Base-by-base conservation (phyloP, 2,329 filamentous ascomycete genomes). In the Ophiostoma sp. region DNA sequence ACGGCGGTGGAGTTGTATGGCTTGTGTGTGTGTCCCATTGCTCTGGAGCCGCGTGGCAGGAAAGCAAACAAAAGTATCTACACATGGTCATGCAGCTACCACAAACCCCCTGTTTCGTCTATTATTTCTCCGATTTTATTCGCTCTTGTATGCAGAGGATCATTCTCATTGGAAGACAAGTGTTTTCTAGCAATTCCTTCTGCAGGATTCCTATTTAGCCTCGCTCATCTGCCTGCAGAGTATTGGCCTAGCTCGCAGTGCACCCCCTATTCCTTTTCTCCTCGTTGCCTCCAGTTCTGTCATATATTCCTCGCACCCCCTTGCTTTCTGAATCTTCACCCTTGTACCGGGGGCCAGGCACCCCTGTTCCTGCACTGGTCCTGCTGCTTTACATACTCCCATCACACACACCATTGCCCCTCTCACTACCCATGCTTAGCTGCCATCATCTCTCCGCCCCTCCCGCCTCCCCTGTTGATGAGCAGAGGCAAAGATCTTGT, bases 361-460 rank as follows among this genome's bases (percentile, higher is more conserved):
- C 31, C 68, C 36, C 65, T 48, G 39, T 62, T 33, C 57, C 36
- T 31, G 13, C 11, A 44, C 31, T 23, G 62, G 20, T 23, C 20
- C 35, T 39, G 67, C 60, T 54, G n/a, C 27, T 67, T 62, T 62
- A 27, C 57, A 33, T 68, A 36, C 62, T 48, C 67, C 10, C 52
- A 57, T 57, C 67, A 68, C 67, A 31, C 44, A n/a, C 48, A 33
- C 39, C 62, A 57, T 57, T 13, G 52, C 52, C 60, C 31, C 31
- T 60, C 66, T 48, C 52, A 39, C 64, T 27, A 48, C 67, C 67
- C 70, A 52, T 67, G 41, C 64, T 54, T 71, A 71, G 70, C 68
- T 57, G 48, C 54, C 23, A 31, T 41, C 35, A 36, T 27, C 67
- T 52, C n/a, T 64, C 60, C 67, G 33, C 64, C 54, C 57, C 52